phyloP scores from a whole-genome alignment of 2,329 filamentous ascomycete species.

The Apiospora koreana region DNA sequence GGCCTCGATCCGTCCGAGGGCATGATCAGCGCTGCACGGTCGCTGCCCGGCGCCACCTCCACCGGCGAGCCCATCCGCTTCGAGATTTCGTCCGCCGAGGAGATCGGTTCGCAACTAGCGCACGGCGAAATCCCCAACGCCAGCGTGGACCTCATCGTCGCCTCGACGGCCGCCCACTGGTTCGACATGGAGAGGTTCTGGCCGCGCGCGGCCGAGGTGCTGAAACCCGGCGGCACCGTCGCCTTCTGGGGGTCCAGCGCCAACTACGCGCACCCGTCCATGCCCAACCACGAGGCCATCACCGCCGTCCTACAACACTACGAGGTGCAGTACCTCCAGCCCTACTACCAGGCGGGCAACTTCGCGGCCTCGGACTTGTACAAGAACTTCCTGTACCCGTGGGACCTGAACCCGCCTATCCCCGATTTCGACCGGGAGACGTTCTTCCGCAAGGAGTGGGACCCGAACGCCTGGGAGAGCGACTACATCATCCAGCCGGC shows the following conservation, averaged over 20 bases:
- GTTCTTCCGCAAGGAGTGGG: constrained; percentile 47
- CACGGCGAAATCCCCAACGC: constrained; percentile 28
- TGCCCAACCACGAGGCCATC: constrained; percentile 33
- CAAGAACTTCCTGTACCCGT: constrained; percentile 47
- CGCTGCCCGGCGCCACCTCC: constrained; percentile 16
- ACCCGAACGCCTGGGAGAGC: constrained; percentile 23
- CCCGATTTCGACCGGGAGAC: constrained; percentile 38
- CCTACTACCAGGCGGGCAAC: constrained; percentile 45
- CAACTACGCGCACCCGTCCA: constrained; percentile 20
- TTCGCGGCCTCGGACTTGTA: constrained; percentile 42
- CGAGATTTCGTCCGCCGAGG: constrained; percentile 45
- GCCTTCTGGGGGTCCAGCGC: constrained; percentile 47
- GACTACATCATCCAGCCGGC: constrained; percentile 15
- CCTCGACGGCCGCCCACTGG: constrained; percentile 57
- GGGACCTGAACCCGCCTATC: constrained; percentile 39
- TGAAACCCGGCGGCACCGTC: constrained; percentile 56
- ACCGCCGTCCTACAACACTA: neutral
- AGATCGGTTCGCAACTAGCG: constrained; percentile 26
- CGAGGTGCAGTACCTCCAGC: constrained; percentile 30
- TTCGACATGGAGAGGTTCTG: constrained; percentile 57
- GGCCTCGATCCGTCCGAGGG: constrained; percentile 53
- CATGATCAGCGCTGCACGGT: constrained; percentile 52
- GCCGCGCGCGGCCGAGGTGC: constrained; percentile 42
- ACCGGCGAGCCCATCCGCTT: constrained; percentile 38
- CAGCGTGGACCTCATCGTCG: constrained; percentile 51